Conservation (phyloP, 2,329 filamentous ascomycete species). For the Daldinia sp. region DNA sequence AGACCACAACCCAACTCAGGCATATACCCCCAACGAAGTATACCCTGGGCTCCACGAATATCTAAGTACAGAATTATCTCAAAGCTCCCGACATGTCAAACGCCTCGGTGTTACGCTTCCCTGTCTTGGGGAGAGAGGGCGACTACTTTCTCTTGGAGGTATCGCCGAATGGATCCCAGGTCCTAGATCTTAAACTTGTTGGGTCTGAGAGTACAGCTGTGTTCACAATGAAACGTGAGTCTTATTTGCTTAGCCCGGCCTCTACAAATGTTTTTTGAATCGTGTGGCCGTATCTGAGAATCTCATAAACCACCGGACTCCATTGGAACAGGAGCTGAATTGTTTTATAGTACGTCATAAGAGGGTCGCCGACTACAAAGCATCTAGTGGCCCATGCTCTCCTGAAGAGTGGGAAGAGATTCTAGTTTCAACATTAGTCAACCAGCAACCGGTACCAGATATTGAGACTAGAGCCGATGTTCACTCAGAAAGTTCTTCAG, state of each 20-base stretch:
- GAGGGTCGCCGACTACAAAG: conserved; percentile 60
- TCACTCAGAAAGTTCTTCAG: conserved; percentile 55
- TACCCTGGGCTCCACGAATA: background rate
- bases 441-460: conserved; percentile 56
- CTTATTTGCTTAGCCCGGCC: conserved; percentile 24
- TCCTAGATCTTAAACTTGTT: conserved; percentile 71
- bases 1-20: no score
- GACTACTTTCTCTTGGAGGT: conserved; percentile 69
- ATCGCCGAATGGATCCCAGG: conserved; percentile 56
- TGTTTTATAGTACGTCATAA: conserved; percentile 62
- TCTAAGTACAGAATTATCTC: background rate
- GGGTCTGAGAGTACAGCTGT: conserved; percentile 72
- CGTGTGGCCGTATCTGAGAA: conserved; percentile 8
- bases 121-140: conserved; percentile 61
- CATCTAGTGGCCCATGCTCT: conserved; percentile 62
- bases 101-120: conserved; percentile 62
- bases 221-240: conserved; percentile 66
- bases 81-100: conserved; percentile 35
- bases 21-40: conserved; percentile 1
- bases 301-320: conserved; percentile 36
- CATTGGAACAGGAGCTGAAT: conserved; percentile 24
- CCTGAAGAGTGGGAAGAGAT: conserved; percentile 73
- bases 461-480: conserved; percentile 69
- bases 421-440: conserved; percentile 64
- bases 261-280: conserved; percentile 9